Percentiles rank a stretch among this genome's conserved stretches.
Evolutionary conservation across 2,329 filamentous ascomycete species (phyloP).

Genomic region (Aaosphaeria arxii): DNA sequence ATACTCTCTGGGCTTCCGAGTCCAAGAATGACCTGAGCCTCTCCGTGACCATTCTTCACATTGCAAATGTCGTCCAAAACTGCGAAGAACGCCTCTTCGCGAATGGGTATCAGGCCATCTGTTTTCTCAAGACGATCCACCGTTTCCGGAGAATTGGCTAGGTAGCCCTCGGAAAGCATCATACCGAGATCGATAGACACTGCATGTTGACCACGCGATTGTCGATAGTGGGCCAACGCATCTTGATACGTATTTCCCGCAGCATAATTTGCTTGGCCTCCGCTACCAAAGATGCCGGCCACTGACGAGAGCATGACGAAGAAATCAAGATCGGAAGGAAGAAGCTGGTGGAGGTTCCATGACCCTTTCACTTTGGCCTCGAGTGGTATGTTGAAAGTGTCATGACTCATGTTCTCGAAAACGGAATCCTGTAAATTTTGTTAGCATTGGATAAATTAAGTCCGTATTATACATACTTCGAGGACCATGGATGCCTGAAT

Average conservation of each 20-base stretch:
- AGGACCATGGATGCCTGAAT: conserved; percentile 14
- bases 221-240: conserved; percentile 1
- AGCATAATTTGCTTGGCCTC: conserved; percentile 9
- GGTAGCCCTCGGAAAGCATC: conserved; percentile 1
- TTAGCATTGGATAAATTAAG: neutral
- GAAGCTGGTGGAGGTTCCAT: conserved; percentile 1
- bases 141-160: neutral
- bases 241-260: conserved; percentile 8
- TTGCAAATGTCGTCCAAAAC: too few relatives aligned
- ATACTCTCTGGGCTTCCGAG: neutral
- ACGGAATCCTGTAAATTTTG: neutral
- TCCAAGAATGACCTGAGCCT: neutral
- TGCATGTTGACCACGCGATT: neutral
- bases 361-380: conserved; percentile 2
- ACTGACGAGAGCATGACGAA: conserved; percentile 10
- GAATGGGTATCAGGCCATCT: too few relatives aligned
- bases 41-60: neutral
- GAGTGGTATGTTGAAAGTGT: neutral
- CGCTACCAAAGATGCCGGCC: conserved; percentile 7
- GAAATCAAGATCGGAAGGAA: conserved; percentile 4
- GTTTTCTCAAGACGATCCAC: too few relatives aligned
- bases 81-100: too few relatives aligned
- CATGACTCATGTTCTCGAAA: conserved; percentile 2
- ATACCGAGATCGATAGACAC: conserved; percentile 3
- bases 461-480: conserved; percentile 2